Evolutionary conservation across 192 early-diverging fungal genomes (phyloP).

Genomic region (Entrophospora sp.): DNA sequence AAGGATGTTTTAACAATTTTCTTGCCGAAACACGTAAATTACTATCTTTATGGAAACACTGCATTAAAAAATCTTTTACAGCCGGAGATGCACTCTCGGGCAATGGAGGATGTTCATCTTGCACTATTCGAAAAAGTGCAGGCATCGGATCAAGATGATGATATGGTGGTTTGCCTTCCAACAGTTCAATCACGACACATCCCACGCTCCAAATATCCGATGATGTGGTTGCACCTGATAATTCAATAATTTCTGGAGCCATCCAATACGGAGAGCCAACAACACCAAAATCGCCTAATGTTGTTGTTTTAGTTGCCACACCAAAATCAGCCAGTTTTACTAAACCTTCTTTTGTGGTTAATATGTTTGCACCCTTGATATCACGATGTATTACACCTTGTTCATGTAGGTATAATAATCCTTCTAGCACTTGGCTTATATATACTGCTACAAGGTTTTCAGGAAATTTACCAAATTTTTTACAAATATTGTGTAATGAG

Average conservation of each 20-base stretch:
- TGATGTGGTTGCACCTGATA: conserved; percentile 56
- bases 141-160: conserved; percentile 60
- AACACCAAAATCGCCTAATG: conserved; percentile 35
- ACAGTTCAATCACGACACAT: conserved; percentile 62
- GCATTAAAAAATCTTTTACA: conserved; percentile 65
- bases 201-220: conserved; percentile 69
- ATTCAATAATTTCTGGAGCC: conserved; percentile 64
- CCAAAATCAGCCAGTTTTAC: conserved; percentile 77
- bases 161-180: conserved; percentile 64
- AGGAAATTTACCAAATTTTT: conserved; percentile 65
- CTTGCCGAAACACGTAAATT: conserved; percentile 55
- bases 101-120: conserved; percentile 68
- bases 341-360: conserved; percentile 58
- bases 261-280: conserved; percentile 74
- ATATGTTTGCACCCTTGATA: conserved; percentile 80
- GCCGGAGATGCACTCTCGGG: conserved; percentile 50
- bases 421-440: conserved; percentile 75
- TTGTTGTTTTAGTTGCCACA: conserved; percentile 53
- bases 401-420: conserved; percentile 80
- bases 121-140: conserved; percentile 60
- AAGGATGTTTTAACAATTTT: conserved; percentile 61
- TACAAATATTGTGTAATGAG: conserved; percentile 58
- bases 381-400: conserved; percentile 84
- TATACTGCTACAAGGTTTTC: conserved; percentile 67
- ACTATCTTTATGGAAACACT: conserved; percentile 74